These are phyloP conservation scores for Chytridium lagenaria DNA, from an alignment of 371 early-diverging fungal genomes.

Conservation along the genomic window DNA sequence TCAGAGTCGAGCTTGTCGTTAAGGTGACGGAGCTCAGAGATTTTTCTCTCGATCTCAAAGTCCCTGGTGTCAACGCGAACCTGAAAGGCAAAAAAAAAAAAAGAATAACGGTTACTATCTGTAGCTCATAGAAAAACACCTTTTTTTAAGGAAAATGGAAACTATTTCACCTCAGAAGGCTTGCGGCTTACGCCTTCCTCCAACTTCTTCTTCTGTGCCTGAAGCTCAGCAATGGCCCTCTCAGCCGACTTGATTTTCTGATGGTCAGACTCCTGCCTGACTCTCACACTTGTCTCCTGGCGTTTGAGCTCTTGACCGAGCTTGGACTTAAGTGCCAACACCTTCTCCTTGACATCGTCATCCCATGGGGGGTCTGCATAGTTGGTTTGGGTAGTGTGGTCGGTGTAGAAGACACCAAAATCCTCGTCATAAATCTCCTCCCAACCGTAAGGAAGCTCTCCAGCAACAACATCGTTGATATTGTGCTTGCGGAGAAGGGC, in stretches of 20 bases:
- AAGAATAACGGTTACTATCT: neutral
- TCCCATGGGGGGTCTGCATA: conserved; percentile 42
- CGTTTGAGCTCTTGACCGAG: conserved; percentile 13
- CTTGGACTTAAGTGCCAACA: conserved; percentile 14
- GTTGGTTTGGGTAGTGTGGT: conserved; percentile 38
- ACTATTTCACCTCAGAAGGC: conserved; percentile 3
- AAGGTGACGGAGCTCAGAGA: conserved; percentile 28
- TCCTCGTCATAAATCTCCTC: conserved; percentile 32
- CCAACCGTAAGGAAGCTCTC: conserved; percentile 47
- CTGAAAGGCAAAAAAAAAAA: neutral
- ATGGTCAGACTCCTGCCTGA: conserved; percentile 16
- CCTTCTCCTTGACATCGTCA: conserved; percentile 28
- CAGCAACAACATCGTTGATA: conserved; percentile 41
- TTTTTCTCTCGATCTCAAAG: conserved; percentile 28
- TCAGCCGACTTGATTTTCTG: conserved; percentile 24
- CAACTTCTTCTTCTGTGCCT: conserved; percentile 26
- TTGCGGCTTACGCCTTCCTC: conserved; percentile 24
- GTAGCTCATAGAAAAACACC: no score
- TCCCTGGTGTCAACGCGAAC: neutral
- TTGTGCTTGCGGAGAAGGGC: conserved; percentile 43
- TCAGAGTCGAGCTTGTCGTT: conserved; percentile 39
- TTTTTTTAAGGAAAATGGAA: no score
- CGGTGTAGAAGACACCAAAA: conserved; percentile 33
- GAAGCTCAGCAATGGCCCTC: conserved; percentile 24
- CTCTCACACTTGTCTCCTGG: neutral